Base-by-base conservation (phyloP, 352 stramenopile genomes). In the Phytophthora niederhauseri region DNA sequence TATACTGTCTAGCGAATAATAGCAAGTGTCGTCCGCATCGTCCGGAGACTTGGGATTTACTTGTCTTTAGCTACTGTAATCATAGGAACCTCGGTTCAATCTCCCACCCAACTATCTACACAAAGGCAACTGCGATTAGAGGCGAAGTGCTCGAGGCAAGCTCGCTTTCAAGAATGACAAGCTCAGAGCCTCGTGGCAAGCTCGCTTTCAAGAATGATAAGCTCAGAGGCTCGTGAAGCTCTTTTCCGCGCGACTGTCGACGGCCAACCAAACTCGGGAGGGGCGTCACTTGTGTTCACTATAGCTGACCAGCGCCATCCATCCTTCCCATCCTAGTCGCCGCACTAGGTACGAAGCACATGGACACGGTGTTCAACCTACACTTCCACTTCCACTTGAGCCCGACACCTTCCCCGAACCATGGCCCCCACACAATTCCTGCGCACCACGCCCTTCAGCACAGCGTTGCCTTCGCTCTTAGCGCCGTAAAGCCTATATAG, bases 1-100 rank as follows among this genome's bases (percentile, higher is more conserved):
- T 91, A 88, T 93, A 93, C 85, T 93, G 82, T 93, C 85, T 93
- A 93, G 85, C 85, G 83, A 90, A 76, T 77, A 79, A 91, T 92
- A 93, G 85, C 77, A 85, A 82, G 63, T 72, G 65, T 70, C 49
- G 69, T 93, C 85, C 80, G 77, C 85, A 93, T 77, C 45, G 79
- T 78, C 68, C 65, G 57, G 50, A 56, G 75, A 82, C 80, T 91
- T 72, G 57, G 70, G 69, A 71, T 62, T 57, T 72, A 72, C 70
- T 82, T 72, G 66, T 79, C 51, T 77, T 77, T 24, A 71, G 78
- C 83, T 90, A 89, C 76, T 85, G 43, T 91, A 91, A 91, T 93
- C 85, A 93, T 85, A 17, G 70, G 63, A 82, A 76, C 20, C 53
- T 65, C 45, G 36, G 22, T 41, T 41, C 5, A 4, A 56, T 56